Conservation (phyloP, 257 asterid species). For the Solanum rostratum region DNA sequence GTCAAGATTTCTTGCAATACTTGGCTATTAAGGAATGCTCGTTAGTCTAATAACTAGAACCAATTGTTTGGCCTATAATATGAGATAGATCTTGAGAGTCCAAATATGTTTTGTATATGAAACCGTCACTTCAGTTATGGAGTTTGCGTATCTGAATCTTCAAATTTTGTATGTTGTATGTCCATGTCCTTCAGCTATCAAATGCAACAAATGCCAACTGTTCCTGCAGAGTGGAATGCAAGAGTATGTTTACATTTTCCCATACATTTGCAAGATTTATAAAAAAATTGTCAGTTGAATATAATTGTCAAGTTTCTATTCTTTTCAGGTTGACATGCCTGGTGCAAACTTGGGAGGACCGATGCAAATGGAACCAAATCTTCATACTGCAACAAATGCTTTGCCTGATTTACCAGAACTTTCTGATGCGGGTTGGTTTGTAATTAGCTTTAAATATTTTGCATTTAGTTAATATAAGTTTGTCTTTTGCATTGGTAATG, state of each 20-base stretch:
- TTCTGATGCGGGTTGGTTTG: neutral
- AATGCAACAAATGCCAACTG: neutral
- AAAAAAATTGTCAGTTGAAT: neutral
- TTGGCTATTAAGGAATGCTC: neutral
- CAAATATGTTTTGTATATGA: neutral
- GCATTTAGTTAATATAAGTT: neutral
- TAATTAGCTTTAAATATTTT: neutral
- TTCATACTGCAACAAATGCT: neutral
- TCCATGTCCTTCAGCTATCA: slow-evolving; percentile 18
- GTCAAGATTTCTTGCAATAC: neutral
- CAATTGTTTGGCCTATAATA: neutral
- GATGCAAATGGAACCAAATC: slow-evolving; percentile 1
- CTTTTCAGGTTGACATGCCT: slow-evolving; percentile 16
- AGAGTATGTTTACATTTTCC: slow-evolving; percentile 12
- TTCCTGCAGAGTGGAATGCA: neutral
- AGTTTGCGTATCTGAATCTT: neutral
- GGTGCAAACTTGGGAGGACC: slow-evolving; percentile 8
- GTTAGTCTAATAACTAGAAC: neutral
- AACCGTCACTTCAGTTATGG: neutral
- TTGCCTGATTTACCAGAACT: neutral
- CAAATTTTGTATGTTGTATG: neutral
- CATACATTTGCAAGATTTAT: neutral
- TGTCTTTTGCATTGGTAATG: neutral
- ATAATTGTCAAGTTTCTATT: neutral
- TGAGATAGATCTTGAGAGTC: neutral